Percentiles rank a stretch among this genome's conserved stretches.
phyloP scores from a whole-genome alignment of 768 basidiomycete species.

The Rickenella mellea region DNA sequence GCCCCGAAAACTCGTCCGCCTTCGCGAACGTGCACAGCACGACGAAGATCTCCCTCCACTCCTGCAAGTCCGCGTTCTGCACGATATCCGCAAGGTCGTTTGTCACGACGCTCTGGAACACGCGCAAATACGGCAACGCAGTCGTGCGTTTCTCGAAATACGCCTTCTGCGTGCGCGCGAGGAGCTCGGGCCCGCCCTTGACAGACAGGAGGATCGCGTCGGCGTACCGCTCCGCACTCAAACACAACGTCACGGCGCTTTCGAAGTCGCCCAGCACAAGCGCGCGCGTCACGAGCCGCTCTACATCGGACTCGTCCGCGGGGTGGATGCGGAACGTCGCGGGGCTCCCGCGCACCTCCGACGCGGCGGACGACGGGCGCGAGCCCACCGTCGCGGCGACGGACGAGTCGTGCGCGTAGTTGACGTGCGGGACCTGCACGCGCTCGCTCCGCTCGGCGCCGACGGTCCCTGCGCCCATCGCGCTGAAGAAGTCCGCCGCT shows the following conservation, averaged over 20 bases:
- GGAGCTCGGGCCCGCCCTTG: slow-evolving; percentile 79
- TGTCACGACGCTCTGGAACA: slow-evolving; percentile 90
- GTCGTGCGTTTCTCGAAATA: slow-evolving; percentile 83
- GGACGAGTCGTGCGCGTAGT: slow-evolving; percentile 75
- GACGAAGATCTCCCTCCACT: slow-evolving; percentile 96
- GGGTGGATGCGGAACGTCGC: slow-evolving; percentile 91
- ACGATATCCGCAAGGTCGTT: slow-evolving; percentile 91
- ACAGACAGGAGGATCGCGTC: slow-evolving; percentile 93
- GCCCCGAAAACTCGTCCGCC: slow-evolving; percentile 73
- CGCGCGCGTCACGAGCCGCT: slow-evolving; percentile 83
- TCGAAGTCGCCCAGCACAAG: slow-evolving; percentile 94
- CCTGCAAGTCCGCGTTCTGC: slow-evolving; percentile 87
- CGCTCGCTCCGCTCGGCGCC: slow-evolving; percentile 25
- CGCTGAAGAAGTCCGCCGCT: slow-evolving; percentile 84
- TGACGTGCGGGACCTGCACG: slow-evolving; percentile 68
- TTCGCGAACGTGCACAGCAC: slow-evolving; percentile 91
- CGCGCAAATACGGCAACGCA: slow-evolving; percentile 75
- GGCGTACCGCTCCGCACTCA: slow-evolving; percentile 82
- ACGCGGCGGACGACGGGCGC: slow-evolving; percentile 71
- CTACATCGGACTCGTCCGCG: slow-evolving; percentile 74
- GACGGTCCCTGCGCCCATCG: slow-evolving; percentile 47
- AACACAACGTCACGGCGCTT: slow-evolving; percentile 83
- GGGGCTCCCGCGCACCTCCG: slow-evolving; percentile 62
- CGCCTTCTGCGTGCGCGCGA: slow-evolving; percentile 81
- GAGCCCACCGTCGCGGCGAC: slow-evolving; percentile 96